Evolutionary conservation across 164 flowering plant genomes (phyloP), one percentile per base, ranked within the genome.

Genomic region (Dillenia suffruticosa): DNA sequence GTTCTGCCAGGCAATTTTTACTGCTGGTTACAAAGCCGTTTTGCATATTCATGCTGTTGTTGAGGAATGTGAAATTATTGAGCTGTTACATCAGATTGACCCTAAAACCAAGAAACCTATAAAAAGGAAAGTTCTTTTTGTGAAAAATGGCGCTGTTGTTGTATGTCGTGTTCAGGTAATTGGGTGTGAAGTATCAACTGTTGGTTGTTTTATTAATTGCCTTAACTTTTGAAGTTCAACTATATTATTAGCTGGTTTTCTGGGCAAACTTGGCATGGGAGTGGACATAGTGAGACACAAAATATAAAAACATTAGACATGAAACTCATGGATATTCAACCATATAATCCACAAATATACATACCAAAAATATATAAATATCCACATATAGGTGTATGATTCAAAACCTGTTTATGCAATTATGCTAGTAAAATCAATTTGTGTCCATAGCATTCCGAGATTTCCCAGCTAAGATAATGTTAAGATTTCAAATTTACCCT

Each of bases 11-110:
- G 99, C 98, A 56, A 95, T 95, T 66, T 90, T 92, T 58, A 90
- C 98, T 57, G 92, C 99, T 71, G 99, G 99, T 17, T 95, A 95
- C 77, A 95, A 92, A 74, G 99, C 99, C 56, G 82, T 95, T 11
- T 73, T 95, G 76, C 99, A 92, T 70, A 77, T 95, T 64, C 99
- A 95, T 74, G 57, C 98, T 52, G 86, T 90, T 55, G 97, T 90
- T 61, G 99, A 95, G 74, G 99, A 95, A 70, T 90, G 98, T 75
- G 99, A 95, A 81, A 92, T 95, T 72, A 76, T 92, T 66, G 85
- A 88, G 81, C 75, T 95, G 65, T 69, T 83, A 51, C 78, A 80
- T 45, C 97, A 92, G 69, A 95, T 95, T 63, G 99, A 95, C 76
- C 89, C 78, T 16, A 95, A 92, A 79, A 90, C 99, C 0, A 90